phyloP scores from a whole-genome alignment of 2,329 filamentous ascomycete genomes.

The Drechmeria coniospora region DNA sequence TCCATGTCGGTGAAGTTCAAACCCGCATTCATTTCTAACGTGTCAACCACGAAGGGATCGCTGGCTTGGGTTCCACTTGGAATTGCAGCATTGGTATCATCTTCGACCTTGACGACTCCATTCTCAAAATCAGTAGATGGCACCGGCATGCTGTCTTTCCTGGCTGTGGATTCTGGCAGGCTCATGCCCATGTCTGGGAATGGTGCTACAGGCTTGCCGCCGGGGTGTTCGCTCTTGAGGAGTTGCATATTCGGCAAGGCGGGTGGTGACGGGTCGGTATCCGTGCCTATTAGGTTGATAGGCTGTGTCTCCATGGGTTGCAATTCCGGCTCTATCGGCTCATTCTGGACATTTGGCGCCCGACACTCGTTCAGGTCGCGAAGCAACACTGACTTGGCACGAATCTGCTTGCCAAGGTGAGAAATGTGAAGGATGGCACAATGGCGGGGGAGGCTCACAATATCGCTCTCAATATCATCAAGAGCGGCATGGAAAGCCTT shows the following conservation, averaged over 20 bases:
- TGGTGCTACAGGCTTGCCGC: slow-evolving; percentile 30
- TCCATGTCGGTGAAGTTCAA: slow-evolving; percentile 41
- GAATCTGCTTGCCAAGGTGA: slow-evolving; percentile 12
- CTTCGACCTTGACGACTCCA: slow-evolving; percentile 11
- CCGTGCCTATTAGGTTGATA: slow-evolving; percentile 20
- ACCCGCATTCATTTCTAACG: slow-evolving; percentile 15
- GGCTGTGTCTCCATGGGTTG: slow-evolving; percentile 19
- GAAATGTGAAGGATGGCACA: background rate
- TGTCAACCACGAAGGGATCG: slow-evolving; percentile 8
- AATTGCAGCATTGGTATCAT: slow-evolving; percentile 11
- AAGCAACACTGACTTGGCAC: slow-evolving; percentile 38
- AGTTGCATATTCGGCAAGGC: slow-evolving; percentile 13
- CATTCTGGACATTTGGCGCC: slow-evolving; percentile 14
- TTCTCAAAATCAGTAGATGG: background rate
- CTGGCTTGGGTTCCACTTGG: slow-evolving; percentile 12
- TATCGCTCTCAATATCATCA: slow-evolving; percentile 40
- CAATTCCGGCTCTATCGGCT: slow-evolving; percentile 7
- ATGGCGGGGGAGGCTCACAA: slow-evolving; percentile 25
- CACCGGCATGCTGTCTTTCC: too few species aligned
- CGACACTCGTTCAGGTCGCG: slow-evolving; percentile 33
- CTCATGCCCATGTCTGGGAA: slow-evolving; percentile 42
- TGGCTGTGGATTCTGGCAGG: slow-evolving; percentile 15
- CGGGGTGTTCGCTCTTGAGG: slow-evolving; percentile 18
- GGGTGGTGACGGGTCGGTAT: slow-evolving; percentile 19
- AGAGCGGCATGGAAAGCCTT: slow-evolving; percentile 35